Conservation (phyloP, 73 alveolate species). For the Paramecium sonneborni region DNA sequence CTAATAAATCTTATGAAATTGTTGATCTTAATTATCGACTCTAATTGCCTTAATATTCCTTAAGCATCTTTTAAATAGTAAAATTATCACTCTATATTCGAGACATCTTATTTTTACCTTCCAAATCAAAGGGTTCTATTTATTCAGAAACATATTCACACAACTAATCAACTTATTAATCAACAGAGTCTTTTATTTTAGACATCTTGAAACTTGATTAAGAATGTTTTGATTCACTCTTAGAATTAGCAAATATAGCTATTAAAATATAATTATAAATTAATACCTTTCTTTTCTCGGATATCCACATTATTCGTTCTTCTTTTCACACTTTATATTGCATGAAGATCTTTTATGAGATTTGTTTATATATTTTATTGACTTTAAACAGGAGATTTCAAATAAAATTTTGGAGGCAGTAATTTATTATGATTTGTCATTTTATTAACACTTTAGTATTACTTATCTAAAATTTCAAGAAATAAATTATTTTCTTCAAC, state of each 20-base stretch:
- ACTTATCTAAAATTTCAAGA: not conserved
- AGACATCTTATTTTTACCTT: not conserved
- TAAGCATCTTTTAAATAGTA: slow-evolving; percentile 29
- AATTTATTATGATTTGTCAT: not conserved
- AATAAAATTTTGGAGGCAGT: not conserved
- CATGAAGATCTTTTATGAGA: not conserved
- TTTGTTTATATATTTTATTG: not conserved
- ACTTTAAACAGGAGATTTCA: not conserved
- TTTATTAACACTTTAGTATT: not conserved
- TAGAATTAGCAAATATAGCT: not conserved
- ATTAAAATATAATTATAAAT: not conserved
- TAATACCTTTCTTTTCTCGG: not conserved
- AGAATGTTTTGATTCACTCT: slow-evolving; percentile 29
- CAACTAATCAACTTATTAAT: not conserved
- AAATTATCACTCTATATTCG: slow-evolving; percentile 6
- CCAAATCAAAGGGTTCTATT: not conserved
- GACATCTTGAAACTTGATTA: slow-evolving; percentile 12
- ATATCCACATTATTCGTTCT: not conserved
- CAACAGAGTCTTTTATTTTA: not conserved
- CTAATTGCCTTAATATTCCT: not conserved
- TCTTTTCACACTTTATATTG: not conserved
- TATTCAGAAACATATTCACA: not conserved
- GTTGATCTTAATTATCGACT: slow-evolving; percentile 11
- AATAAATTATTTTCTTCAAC: not conserved
- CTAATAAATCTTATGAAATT: slow-evolving; percentile 10